A percentile compares a stretch with the other conserved stretches of the same genome.
Conservation (phyloP, 2,329 filamentous ascomycete genomes). For the Cercospora janseana region DNA sequence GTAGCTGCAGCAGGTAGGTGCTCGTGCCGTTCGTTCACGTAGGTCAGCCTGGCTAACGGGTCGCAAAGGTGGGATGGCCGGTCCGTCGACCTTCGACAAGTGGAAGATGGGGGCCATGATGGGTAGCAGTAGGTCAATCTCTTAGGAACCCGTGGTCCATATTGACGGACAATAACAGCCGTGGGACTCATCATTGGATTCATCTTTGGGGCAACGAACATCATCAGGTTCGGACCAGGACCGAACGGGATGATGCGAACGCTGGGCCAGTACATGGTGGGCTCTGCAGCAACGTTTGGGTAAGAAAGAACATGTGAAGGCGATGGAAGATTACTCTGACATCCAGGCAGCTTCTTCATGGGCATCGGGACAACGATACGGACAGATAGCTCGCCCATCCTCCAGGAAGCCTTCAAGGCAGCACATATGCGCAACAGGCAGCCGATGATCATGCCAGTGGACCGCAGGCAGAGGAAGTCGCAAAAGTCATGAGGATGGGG, state of each 20-base stretch:
- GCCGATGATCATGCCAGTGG: slow-evolving; percentile 65
- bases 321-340: not conserved
- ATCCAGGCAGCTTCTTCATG: slow-evolving; percentile 78
- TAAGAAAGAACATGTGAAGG: slow-evolving; percentile 46
- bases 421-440: slow-evolving; percentile 59
- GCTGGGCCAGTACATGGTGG: slow-evolving; percentile 93
- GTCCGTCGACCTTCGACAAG: slow-evolving; percentile 70
- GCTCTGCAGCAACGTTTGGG: slow-evolving; percentile 94
- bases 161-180: slow-evolving; percentile 55
- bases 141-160: not conserved
- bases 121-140: slow-evolving; percentile 75
- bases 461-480: slow-evolving; percentile 32
- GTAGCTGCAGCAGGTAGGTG: slow-evolving; percentile 30
- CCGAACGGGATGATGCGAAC: slow-evolving; percentile 92
- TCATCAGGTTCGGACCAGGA: slow-evolving; percentile 91
- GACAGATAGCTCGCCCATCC: slow-evolving; percentile 77
- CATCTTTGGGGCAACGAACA: slow-evolving; percentile 88
- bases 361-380: slow-evolving; percentile 95
- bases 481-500: slow-evolving; percentile 11
- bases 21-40: not conserved
- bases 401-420: slow-evolving; percentile 71
- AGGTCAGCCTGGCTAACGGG: slow-evolving; percentile 1
- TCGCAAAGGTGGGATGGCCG: slow-evolving; percentile 38
- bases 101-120: slow-evolving; percentile 98
- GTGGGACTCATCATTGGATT: slow-evolving; percentile 97